Percentiles rank a stretch among this genome's conserved stretches.
These are phyloP conservation scores for Aureobasidium sp. DNA, from an alignment of 2,329 filamentous ascomycete genomes.

Conservation along the genomic window DNA sequence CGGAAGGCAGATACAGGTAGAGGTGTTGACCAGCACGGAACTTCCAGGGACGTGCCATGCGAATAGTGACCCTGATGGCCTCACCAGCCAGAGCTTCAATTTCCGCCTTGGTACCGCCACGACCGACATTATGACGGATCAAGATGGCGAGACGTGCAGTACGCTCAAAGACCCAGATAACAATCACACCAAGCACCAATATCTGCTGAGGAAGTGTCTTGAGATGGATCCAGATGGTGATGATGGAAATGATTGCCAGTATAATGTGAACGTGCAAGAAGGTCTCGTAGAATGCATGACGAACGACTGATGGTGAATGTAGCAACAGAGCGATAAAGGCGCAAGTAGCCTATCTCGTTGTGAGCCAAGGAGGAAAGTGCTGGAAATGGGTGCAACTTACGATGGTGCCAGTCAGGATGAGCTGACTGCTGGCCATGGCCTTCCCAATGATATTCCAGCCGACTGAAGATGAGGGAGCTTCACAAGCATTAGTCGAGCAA, in stretches of 20 bases:
- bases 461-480: conserved; percentile 20
- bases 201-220: conserved; percentile 49
- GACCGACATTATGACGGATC: conserved; percentile 58
- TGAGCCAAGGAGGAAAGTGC: neutral
- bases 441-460: conserved; percentile 44
- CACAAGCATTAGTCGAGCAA: neutral
- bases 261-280: conserved; percentile 68
- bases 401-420: conserved; percentile 57
- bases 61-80: conserved; percentile 64
- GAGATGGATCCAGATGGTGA: conserved; percentile 61
- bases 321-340: conserved; percentile 58
- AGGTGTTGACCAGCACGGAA: conserved; percentile 71
- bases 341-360: conserved; percentile 42
- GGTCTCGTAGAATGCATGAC: conserved; percentile 72
- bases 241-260: conserved; percentile 52
- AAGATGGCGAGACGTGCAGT: conserved; percentile 52
- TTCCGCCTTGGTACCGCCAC: conserved; percentile 59
- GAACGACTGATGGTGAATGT: conserved; percentile 62
- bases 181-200: conserved; percentile 55
- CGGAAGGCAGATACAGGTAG: conserved; percentile 67
- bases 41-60: conserved; percentile 67
- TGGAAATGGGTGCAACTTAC: conserved; percentile 34
- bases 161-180: conserved; percentile 63
- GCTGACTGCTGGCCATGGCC: conserved; percentile 36
- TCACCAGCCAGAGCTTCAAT: conserved; percentile 72